Conservation (phyloP, 306 rosid genomes). For the Abrus pulchellus region DNA sequence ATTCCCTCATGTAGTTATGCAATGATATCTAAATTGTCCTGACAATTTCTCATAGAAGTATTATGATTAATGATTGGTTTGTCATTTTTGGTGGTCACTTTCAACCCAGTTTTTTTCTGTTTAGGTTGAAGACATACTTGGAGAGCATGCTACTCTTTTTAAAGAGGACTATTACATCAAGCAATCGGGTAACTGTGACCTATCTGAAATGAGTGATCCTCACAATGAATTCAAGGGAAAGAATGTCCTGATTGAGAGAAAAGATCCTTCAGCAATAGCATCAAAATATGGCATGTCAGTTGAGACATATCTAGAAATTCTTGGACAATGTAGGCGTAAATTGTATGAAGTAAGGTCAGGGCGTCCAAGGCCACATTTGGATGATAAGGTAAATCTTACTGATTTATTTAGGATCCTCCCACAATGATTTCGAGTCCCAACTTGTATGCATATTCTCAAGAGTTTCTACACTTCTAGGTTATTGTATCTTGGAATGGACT, state of each 20-base stretch:
- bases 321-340: slow-evolving; percentile 79
- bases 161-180: slow-evolving; percentile 82
- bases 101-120: slow-evolving; percentile 38
- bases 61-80: slow-evolving; percentile 20
- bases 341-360: slow-evolving; percentile 77
- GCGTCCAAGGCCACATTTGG: slow-evolving; percentile 92
- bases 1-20: slow-evolving; percentile 14
- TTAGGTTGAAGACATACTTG: slow-evolving; percentile 84
- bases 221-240: slow-evolving; percentile 82
- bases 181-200: slow-evolving; percentile 80
- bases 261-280: slow-evolving; percentile 66
- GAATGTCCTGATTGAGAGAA: slow-evolving; percentile 86
- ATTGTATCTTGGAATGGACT: slow-evolving; percentile 98
- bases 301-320: slow-evolving; percentile 73
- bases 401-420: slow-evolving; percentile 4
- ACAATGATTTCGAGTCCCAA: slow-evolving; percentile 23
- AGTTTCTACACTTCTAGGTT: slow-evolving; percentile 65
- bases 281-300: slow-evolving; percentile 70
- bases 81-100: slow-evolving; percentile 18
- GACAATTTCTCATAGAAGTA: slow-evolving; percentile 3
- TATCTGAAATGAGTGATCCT: slow-evolving; percentile 92
- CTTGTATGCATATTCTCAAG: slow-evolving; percentile 42
- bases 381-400: slow-evolving; percentile 74
- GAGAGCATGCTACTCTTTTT: slow-evolving; percentile 83
- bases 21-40: slow-evolving; percentile 6